These are phyloP conservation scores for Phaseolus lunatus DNA, from an alignment of 306 rosid species.

Conservation along the genomic window DNA sequence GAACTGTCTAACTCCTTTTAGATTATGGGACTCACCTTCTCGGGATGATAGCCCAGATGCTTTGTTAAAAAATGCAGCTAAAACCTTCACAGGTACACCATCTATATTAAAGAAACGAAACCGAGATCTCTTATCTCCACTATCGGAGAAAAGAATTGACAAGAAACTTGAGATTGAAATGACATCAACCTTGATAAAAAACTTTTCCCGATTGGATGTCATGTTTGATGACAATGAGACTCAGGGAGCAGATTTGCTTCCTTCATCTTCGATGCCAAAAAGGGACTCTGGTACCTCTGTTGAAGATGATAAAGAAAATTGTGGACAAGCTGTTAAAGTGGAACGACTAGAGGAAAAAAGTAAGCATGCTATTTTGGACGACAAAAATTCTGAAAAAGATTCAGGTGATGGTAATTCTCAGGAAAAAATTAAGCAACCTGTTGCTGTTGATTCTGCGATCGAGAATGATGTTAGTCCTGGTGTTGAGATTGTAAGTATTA, in stretches of 20 bases:
- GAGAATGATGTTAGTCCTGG: constrained; percentile 46
- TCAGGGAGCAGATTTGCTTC: constrained; percentile 47
- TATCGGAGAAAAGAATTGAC: constrained; percentile 80
- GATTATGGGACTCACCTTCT: constrained; percentile 92
- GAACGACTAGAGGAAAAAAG: constrained; percentile 47
- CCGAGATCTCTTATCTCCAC: constrained; percentile 84
- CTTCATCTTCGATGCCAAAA: constrained; percentile 57
- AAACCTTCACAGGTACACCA: constrained; percentile 85
- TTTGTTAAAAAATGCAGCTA: constrained; percentile 86
- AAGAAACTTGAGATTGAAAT: constrained; percentile 75
- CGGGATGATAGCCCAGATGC: constrained; percentile 79
- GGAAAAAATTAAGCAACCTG: constrained; percentile 48
- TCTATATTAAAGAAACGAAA: constrained; percentile 91
- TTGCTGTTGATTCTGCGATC: constrained; percentile 45
- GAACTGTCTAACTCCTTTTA: constrained; percentile 90
- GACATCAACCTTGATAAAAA: constrained; percentile 66
- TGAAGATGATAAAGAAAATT: constrained; percentile 70
- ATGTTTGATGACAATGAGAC: constrained; percentile 68
- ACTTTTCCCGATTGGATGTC: constrained; percentile 86
- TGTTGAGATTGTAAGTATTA: constrained; percentile 56
- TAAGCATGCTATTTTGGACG: constrained; percentile 39
- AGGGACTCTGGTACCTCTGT: constrained; percentile 42
- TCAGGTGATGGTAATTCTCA: constrained; percentile 46
- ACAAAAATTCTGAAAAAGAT: constrained; percentile 46
- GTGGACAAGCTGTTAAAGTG: constrained; percentile 42